Conservation (phyloP, 163 green algal species). For the Trebouxia gelatinosa region DNA sequence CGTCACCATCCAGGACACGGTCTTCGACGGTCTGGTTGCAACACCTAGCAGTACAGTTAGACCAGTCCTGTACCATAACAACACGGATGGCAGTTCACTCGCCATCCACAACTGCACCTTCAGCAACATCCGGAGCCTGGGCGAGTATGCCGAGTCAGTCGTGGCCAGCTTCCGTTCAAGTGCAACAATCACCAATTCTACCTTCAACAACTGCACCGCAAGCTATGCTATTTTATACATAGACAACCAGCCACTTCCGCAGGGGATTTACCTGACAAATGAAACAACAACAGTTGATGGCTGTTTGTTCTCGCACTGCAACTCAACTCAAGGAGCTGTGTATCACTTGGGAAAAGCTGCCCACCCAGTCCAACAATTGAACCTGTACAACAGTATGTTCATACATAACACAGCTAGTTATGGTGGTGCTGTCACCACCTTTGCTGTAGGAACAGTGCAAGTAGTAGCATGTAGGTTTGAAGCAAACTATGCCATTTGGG, state of each 20-base stretch:
- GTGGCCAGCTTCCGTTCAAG: not conserved
- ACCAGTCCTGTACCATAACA: not conserved
- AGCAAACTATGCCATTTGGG: not conserved
- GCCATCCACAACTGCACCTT: conserved; percentile 16
- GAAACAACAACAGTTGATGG: not conserved
- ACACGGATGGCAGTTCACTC: not conserved
- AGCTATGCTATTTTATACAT: not conserved
- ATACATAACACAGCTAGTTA: not conserved
- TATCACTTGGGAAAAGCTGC: not conserved
- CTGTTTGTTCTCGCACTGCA: not conserved
- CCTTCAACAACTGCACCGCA: not conserved
- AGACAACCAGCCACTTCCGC: not conserved
- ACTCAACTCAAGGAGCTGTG: not conserved
- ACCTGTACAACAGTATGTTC: conserved; percentile 8
- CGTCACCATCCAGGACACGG: not conserved
- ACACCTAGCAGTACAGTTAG: not conserved
- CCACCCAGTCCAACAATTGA: not conserved
- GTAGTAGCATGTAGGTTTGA: not conserved
- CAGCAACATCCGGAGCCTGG: not conserved
- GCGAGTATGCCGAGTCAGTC: not conserved
- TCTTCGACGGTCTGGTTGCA: not conserved
- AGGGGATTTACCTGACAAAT: not conserved
- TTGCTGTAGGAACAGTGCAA: not conserved
- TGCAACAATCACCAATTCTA: not conserved
- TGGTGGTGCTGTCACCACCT: not conserved